phyloP scores from a whole-genome alignment of 78 protist species.

The Dictyostelium citrinum region DNA sequence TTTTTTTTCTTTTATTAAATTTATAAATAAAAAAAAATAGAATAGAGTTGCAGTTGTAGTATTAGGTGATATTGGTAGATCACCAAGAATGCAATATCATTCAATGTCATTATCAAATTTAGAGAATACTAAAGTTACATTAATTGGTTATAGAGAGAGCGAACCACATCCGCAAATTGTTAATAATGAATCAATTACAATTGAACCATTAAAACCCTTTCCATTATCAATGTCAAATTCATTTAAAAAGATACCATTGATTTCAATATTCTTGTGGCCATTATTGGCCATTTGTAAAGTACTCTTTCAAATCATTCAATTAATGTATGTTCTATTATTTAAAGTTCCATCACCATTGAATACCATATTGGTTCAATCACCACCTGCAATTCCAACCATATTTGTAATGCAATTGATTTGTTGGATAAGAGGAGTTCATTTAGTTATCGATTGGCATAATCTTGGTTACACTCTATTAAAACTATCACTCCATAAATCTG shows the following conservation, averaged over 20 bases:
- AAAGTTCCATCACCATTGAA: conserved; percentile 10
- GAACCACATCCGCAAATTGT: conserved; percentile 29
- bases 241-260: neutral
- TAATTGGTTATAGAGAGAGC: conserved; percentile 48
- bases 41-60: conserved; percentile 92
- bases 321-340: conserved; percentile 11
- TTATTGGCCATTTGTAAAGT: conserved; percentile 6
- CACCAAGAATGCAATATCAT: conserved; percentile 98
- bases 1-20: too few relatives aligned
- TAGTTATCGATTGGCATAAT: conserved; percentile 98
- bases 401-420: conserved; percentile 67
- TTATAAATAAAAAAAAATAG: neutral
- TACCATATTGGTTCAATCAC: conserved; percentile 86
- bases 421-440: conserved; percentile 33
- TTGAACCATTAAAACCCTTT: neutral
- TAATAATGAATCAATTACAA: neutral
- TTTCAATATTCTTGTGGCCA: conserved; percentile 17
- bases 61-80: conserved; percentile 97
- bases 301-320: conserved; percentile 39
- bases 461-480: conserved; percentile 92
- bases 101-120: conserved; percentile 82
- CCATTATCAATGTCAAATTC: conserved; percentile 13
- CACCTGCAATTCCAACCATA: conserved; percentile 96
- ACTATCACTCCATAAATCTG: conserved; percentile 30
- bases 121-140: neutral